Conservation (phyloP, 208 protist genomes). For the Jaenimonas drosophilae region DNA sequence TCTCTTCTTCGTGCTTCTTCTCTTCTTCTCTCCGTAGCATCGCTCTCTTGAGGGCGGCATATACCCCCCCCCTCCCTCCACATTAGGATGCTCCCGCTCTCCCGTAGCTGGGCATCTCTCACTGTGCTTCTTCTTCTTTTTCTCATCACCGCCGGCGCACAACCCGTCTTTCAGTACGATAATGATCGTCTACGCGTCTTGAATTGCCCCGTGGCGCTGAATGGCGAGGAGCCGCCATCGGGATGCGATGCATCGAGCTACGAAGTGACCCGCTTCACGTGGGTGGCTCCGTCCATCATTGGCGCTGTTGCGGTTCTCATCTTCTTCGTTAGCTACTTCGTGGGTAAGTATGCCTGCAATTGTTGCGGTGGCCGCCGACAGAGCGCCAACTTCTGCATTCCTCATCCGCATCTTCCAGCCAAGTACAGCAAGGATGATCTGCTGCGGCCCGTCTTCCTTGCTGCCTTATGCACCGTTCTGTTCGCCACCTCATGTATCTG, state of each 20-base stretch:
- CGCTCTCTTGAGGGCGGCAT: too few species aligned
- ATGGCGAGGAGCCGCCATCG: not conserved
- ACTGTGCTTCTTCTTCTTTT: not conserved
- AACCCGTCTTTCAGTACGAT: constrained; percentile 1
- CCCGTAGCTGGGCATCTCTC: not conserved
- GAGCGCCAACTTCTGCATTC: constrained; percentile 30
- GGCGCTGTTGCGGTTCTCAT: constrained; percentile 11
- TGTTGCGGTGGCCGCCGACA: constrained; percentile 37
- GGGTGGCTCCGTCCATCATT: constrained; percentile 10
- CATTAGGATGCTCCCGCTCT: not conserved
- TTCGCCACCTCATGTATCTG: constrained; percentile 14
- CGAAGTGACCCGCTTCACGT: constrained; percentile 5
- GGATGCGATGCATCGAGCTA: constrained; percentile 19
- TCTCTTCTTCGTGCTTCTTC: too few species aligned
- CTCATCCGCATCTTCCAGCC: constrained; percentile 9
- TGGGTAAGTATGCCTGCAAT: constrained; percentile 23
- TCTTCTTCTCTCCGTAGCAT: too few species aligned
- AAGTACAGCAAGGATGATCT: constrained; percentile 35
- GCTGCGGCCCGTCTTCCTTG: constrained; percentile 17
- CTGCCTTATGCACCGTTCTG: constrained; percentile 10
- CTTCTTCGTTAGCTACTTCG: constrained; percentile 14
- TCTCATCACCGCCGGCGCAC: too few species aligned
- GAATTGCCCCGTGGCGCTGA: constrained; percentile 12
- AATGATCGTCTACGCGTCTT: constrained; percentile 5
- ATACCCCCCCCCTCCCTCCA: too few species aligned